A percentile compares a stretch with the other conserved stretches of the same genome.
Conservation (phyloP, 2,329 filamentous ascomycete species). For the Arthrobotrys musiformis region DNA sequence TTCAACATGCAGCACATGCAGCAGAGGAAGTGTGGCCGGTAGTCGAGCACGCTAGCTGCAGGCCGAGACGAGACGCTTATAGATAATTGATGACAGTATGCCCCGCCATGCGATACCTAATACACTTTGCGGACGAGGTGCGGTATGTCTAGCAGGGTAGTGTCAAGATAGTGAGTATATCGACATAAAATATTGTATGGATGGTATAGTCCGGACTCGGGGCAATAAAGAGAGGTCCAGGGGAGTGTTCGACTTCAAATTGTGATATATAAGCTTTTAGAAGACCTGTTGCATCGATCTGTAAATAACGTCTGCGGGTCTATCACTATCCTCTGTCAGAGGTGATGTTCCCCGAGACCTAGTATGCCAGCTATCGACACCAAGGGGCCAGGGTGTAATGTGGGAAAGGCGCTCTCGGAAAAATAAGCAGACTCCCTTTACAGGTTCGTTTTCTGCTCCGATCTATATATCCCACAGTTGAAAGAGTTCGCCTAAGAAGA, state of each 20-base stretch:
- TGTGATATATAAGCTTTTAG: constrained; percentile 13
- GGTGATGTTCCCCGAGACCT: constrained; percentile 18
- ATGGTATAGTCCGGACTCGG: constrained; percentile 7
- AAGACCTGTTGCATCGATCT: constrained; percentile 28
- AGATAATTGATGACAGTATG: constrained; percentile 32
- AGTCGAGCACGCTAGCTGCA: constrained; percentile 45
- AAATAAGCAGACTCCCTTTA: constrained; percentile 40
- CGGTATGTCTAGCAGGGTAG: not conserved
- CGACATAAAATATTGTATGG: constrained; percentile 3
- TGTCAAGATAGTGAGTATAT: not conserved
- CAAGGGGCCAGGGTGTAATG: constrained; percentile 17
- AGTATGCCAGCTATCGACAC: constrained; percentile 3
- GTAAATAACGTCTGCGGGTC: not conserved
- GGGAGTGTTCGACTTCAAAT: constrained; percentile 9
- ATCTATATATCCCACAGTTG: constrained; percentile 49
- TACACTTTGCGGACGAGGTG: constrained; percentile 24
- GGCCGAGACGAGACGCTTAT: constrained; percentile 39
- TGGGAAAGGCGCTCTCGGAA: constrained; percentile 54
- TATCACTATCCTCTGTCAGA: not conserved
- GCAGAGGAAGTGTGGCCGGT: constrained; percentile 33
- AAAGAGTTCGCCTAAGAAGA: constrained; percentile 46
- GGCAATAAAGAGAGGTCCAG: not conserved
- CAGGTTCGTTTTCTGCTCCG: constrained; percentile 50
- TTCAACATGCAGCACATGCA: constrained; percentile 48
- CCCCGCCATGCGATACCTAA: constrained; percentile 51